Evolutionary conservation across 1,284 basidiomycete species (phyloP).

Genomic region (Paramarasmius palmivorus): DNA sequence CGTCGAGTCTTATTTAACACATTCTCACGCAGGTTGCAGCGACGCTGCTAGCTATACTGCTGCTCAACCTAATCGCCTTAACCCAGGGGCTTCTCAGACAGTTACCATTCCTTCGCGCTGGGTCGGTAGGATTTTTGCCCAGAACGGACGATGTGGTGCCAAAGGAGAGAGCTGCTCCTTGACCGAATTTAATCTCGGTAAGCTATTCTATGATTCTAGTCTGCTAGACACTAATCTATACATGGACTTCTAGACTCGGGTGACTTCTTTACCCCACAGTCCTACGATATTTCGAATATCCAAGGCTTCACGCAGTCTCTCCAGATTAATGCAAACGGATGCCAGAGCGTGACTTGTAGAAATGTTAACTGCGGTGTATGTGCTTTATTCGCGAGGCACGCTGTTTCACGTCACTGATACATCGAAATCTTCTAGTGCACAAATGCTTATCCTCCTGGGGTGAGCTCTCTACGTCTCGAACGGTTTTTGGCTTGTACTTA

Average conservation of each 20-base stretch:
- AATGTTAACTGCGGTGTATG: constrained; percentile 30
- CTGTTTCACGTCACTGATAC: no score
- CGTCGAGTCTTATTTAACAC: not conserved
- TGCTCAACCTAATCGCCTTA: constrained; percentile 31
- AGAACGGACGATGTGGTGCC: constrained; percentile 34
- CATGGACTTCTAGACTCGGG: constrained; percentile 29
- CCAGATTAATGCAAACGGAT: constrained; percentile 32
- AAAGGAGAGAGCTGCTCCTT: constrained; percentile 38
- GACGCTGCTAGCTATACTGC: constrained; percentile 21
- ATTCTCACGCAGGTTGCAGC: not conserved
- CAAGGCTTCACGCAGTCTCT: constrained; percentile 43
- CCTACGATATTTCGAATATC: constrained; percentile 45
- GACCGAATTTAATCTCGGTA: constrained; percentile 37
- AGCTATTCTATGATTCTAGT: not conserved
- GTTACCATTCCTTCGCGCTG: constrained; percentile 34
- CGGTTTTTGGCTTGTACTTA: not conserved
- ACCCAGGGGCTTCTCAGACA: constrained; percentile 25
- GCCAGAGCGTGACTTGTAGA: constrained; percentile 38
- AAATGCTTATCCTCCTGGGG: constrained; percentile 36
- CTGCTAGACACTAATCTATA: not conserved
- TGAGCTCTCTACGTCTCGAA: constrained; percentile 20
- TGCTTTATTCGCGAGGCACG: no score
- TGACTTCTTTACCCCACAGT: constrained; percentile 31
- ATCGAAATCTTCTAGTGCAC: constrained; percentile 22
- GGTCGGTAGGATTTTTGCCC: constrained; percentile 40